phyloP scores from a whole-genome alignment of 257 asterid genomes.

The Rehmannia glutinosa region DNA sequence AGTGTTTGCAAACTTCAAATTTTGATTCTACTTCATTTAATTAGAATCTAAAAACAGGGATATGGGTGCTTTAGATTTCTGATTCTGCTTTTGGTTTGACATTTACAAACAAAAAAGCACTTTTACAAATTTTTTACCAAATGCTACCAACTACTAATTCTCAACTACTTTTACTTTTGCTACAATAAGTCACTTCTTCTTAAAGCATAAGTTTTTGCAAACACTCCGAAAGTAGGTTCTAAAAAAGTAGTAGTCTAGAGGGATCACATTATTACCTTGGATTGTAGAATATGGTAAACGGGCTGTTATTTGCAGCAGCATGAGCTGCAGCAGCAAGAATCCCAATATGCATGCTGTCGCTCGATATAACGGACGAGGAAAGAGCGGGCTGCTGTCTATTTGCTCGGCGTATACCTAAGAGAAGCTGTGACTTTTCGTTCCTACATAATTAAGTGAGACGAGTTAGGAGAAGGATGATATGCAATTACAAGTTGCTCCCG shows the following conservation, averaged over 20 bases:
- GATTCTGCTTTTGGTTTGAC: no score
- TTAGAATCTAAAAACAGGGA: no score
- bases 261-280: constrained; percentile 53
- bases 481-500: neutral
- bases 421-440: constrained; percentile 89
- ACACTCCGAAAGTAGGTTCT: neutral
- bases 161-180: no score
- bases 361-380: constrained; percentile 88
- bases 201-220: no score
- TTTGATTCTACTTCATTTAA: no score
- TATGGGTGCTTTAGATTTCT: no score
- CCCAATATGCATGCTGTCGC: constrained; percentile 98
- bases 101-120: no score
- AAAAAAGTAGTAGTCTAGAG: neutral
- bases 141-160: no score
- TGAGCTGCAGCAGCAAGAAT: constrained; percentile 99
- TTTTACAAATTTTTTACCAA: no score
- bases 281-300: constrained; percentile 83
- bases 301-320: constrained; percentile 94
- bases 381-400: constrained; percentile 81
- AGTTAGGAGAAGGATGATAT: constrained; percentile 14
- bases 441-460: constrained; percentile 29
- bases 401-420: constrained; percentile 77
- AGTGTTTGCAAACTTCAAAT: no score
- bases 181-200: no score